Evolutionary conservation across 2,329 filamentous ascomycete genomes (phyloP), one percentile per base, ranked within the genome.

Genomic region (Thyridium curvatum): DNA sequence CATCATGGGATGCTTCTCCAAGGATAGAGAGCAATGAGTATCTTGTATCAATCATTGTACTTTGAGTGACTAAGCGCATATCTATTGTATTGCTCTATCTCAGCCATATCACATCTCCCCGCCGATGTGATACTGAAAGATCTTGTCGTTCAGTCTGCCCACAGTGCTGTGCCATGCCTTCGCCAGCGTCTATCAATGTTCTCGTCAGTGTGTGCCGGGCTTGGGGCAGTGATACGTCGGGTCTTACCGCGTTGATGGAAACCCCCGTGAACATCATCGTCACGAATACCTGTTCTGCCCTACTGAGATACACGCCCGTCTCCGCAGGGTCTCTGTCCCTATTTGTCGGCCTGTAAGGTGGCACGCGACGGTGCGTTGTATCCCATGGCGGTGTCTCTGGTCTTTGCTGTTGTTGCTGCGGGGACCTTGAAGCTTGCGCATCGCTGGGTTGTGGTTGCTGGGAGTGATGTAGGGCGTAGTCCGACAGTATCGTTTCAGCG

Each of bases 91-190:
- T n/a, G 15, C 12, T 21, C 12, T 15, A 15, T 21, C 7, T 21
- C 10, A 7, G 4, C 31, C 31, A 12, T 12, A 12, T 46, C 42
- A 70, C 51, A 60, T 72, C 51, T 79, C 74, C 12, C 74, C 74
- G 10, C 76, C 74, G 41, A 79, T 55, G 26, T 67, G 63, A 47
- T 74, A 75, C 26, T 61, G 61, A 37, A 76, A 73, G 16, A 68
- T 54, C n/a, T 55, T 53, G 42, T 69, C 59, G 49, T 71, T 71
- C 9, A 74, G 42, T 42, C 53, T 68, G 0, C 72, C 73, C 3
- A 64, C 59, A 0, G 72, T 76, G 5, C 53, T 54, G n/a, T 66
- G 54, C 74, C 74, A 79, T 2, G 69, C 40, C 32, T 68, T 60
- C 3, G 65, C 60, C 8, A 55, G 51, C 38, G 64, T 55, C 61